These are phyloP conservation scores for Vaucheria bursata DNA, from an alignment of 352 stramenopile genomes.

Conservation along the genomic window DNA sequence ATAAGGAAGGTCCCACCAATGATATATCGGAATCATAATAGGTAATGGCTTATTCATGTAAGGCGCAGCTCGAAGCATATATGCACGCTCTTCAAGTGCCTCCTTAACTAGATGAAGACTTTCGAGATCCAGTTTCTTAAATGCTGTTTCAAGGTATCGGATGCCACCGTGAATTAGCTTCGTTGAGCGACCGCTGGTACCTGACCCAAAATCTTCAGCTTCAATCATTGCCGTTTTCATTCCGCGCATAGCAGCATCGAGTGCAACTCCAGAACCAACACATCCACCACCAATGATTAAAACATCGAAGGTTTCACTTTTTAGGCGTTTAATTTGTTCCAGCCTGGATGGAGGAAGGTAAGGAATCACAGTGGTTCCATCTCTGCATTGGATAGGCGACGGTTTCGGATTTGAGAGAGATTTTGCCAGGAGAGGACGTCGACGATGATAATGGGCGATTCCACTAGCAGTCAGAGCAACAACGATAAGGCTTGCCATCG, in stretches of 20 bases:
- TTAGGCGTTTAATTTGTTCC: slow-evolving; percentile 61
- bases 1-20: slow-evolving; percentile 86
- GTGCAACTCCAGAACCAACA: slow-evolving; percentile 69
- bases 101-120: slow-evolving; percentile 72
- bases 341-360: slow-evolving; percentile 39
- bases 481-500: too few relatives aligned
- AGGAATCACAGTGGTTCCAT: slow-evolving; percentile 47
- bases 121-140: slow-evolving; percentile 77
- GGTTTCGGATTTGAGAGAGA: too few relatives aligned
- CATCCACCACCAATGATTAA: slow-evolving; percentile 82
- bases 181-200: slow-evolving; percentile 80
- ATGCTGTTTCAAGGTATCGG: slow-evolving; percentile 85
- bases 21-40: slow-evolving; percentile 92
- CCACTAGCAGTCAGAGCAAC: too few relatives aligned
- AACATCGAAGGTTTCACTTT: slow-evolving; percentile 80
- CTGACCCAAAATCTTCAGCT: slow-evolving; percentile 75
- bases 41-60: slow-evolving; percentile 85
- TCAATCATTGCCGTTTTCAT: slow-evolving; percentile 84
- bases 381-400: slow-evolving; percentile 35
- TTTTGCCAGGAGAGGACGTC: too few relatives aligned
- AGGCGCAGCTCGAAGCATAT: slow-evolving; percentile 77
- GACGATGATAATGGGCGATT: too few relatives aligned
- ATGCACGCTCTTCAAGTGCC: slow-evolving; percentile 77
- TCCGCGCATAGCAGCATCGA: slow-evolving; percentile 76
- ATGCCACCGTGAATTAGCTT: slow-evolving; percentile 92